phyloP scores from a whole-genome alignment of 2,329 filamentous ascomycete species.

The Trichoderma sp. region DNA sequence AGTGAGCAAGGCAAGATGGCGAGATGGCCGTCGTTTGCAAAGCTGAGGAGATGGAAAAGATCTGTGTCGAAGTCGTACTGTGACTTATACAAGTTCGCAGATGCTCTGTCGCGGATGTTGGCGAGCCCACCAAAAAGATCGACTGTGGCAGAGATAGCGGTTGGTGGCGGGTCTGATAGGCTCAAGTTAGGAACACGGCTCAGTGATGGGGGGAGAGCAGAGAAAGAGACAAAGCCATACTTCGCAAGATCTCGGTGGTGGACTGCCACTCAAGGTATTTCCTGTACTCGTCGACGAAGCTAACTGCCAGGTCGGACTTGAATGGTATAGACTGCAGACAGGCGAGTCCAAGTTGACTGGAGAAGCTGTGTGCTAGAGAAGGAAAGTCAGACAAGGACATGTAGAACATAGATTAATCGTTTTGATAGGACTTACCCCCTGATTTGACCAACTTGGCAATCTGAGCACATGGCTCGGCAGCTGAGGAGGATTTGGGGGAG shows the following conservation, averaged over 20 bases:
- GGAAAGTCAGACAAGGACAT: background rate
- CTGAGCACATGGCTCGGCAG: slow-evolving; percentile 16
- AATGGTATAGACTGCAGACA: slow-evolving; percentile 27
- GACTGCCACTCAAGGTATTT: slow-evolving; percentile 31
- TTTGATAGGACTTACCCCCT: background rate
- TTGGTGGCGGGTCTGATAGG: slow-evolving; percentile 17
- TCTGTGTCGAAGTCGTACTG: slow-evolving; percentile 23
- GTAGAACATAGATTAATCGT: background rate
- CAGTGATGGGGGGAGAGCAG: background rate
- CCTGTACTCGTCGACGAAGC: slow-evolving; percentile 18
- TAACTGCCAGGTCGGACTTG: slow-evolving; percentile 6
- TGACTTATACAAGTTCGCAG: slow-evolving; percentile 4
- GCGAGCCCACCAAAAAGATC: slow-evolving; percentile 28
- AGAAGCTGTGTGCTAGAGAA: background rate
- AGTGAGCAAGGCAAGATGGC: slow-evolving; percentile 8
- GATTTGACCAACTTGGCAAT: background rate
- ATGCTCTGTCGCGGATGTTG: slow-evolving; percentile 1
- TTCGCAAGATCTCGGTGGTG: slow-evolving; percentile 24
- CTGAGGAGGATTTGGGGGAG: background rate
- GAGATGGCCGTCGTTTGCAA: slow-evolving; percentile 28
- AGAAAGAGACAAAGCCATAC: background rate
- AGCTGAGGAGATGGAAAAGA: slow-evolving; percentile 11
- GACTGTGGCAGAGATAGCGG: slow-evolving; percentile 17
- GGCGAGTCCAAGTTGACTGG: slow-evolving; percentile 15
- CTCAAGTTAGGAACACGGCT: background rate